These are phyloP conservation scores for Salvia miltiorrhiza DNA, from an alignment of 257 asterid genomes.

Conservation along the genomic window DNA sequence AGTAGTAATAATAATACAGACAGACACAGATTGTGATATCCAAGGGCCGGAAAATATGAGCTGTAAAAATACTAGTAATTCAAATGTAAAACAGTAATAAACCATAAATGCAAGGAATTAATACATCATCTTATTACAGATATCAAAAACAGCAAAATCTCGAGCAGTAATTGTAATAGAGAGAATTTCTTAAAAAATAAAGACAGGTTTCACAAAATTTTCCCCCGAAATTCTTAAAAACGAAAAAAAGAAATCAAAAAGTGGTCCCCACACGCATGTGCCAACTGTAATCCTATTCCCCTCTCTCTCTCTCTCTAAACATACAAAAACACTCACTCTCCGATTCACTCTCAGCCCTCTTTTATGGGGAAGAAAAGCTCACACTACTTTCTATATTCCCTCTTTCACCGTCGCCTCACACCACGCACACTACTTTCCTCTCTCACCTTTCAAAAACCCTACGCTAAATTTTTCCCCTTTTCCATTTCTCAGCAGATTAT, in stretches of 20 bases:
- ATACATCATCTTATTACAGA: not conserved
- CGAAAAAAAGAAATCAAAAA: not conserved
- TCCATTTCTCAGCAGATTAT: not conserved
- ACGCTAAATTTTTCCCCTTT: not conserved
- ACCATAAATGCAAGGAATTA: not conserved
- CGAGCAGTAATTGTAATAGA: not conserved
- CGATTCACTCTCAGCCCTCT: not conserved
- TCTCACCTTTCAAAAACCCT: slow-evolving; percentile 16
- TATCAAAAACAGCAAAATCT: not conserved
- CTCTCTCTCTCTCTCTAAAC: not conserved
- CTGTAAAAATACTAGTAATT: not conserved
- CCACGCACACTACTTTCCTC: slow-evolving; percentile 18
- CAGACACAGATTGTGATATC: not conserved
- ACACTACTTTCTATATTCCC: slow-evolving; percentile 20
- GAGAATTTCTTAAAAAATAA: not conserved
- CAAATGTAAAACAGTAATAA: not conserved
- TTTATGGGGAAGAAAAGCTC: slow-evolving; percentile 5
- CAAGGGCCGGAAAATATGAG: not conserved
- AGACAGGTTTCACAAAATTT: too few species aligned
- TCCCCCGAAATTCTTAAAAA: not conserved
- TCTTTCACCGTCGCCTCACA: not conserved
- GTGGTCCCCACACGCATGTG: slow-evolving; percentile 41
- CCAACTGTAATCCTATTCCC: slow-evolving; percentile 29
- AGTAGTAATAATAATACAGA: not conserved
- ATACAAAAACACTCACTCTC: slow-evolving; percentile 1